Base-by-base conservation (phyloP, 2,329 filamentous ascomycete genomes). In the Hypoxylon rubiginosum region DNA sequence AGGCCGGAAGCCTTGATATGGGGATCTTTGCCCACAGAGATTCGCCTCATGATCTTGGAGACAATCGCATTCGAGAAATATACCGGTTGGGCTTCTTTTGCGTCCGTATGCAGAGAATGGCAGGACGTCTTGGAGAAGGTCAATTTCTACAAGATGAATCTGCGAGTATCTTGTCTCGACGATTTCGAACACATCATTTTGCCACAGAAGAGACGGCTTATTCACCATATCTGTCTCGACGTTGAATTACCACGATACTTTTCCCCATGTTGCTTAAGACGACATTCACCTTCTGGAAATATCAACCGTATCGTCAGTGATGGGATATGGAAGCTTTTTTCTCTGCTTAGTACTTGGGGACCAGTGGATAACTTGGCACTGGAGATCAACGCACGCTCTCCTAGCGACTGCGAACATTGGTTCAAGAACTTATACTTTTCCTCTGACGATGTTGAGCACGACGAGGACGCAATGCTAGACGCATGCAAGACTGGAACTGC, bases 61-160 rank as follows among this genome's bases (percentile, higher is more conserved):
- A 41, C 30, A 62, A 70, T 78, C 55, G 24, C 70, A 63, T 21
- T 56, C 41, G 70, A 76, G 45, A 79, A 74, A 68, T 39, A 74
- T 65, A 66, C 64, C 34, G 74, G 76, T 58, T 79, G 75, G 76
- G 72, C 74, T 64, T 76, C 73, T 54, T 66, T 72, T 57, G 75
- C 77, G 21, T 74, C 76, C 49, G 75, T 79, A 8, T 79, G 75
- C 71, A 77, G 58, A 71, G 78, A 79, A 73, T 80, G 76, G 78
- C 76, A 77, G 62, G 7, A 52, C 48, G 56, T 74, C 60, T 55
- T 80, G 24, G 75, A 78, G 63, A 74, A 67, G 46, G 46, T 17
- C 32, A 79, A 73, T 50, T 79, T 79, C 52, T 45, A 49, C 59
- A 69, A 69, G 61, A 50, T 79, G 0, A 76, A 72, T 45, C 60